Evolutionary conservation across 2,329 filamentous ascomycete species (phyloP), one percentile per base, ranked within the genome.

Genomic region (Ophiostoma ulmi): DNA sequence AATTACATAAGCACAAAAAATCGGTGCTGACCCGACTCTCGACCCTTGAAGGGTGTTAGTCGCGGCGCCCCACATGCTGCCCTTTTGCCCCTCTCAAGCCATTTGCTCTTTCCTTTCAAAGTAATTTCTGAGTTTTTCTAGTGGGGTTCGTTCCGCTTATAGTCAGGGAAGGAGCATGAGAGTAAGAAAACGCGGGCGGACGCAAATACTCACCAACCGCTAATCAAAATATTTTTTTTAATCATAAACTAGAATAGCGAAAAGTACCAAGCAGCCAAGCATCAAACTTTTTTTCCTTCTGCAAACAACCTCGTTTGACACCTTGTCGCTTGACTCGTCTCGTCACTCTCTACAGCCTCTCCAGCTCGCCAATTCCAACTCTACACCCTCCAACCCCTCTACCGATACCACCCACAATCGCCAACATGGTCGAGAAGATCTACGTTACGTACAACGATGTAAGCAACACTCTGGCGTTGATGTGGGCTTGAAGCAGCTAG

Each of bases 381-480:
- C 31, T n/a, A 10, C 17, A 26, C 3, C 44, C 22, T 17, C 36
- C 26, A 26, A 35, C 31, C 20, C 13, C 44, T 67, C 41, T 35
- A 63, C n/a, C 31, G 5, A 58, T 58, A 58, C 52, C 52, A 58
- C 64, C 63, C 52, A 69, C 61, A 69, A 66, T 72, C 73, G 73
- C 77, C 81, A 90, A 83, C 72, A 94, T 94, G 91, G 87, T 91
- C 75, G 86, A 94, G 81, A 96, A 96, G 80, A 81, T 93, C 80
- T 96, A 94, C 83, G 89, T 95, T 79, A 95, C 92, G 76, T 97
- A 97, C 83, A 97, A 96, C 80, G 88, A 95, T 88, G 92, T 94
- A 83, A 44, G 48, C 36, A 38, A n/a, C 26, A 17, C 8, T 31
- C 31, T 7, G 17, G 5, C 17, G 17, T 20, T 8, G 44, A 48